Conservation (phyloP, 345 rosid genomes). For the Abelmoschus esculentus region DNA sequence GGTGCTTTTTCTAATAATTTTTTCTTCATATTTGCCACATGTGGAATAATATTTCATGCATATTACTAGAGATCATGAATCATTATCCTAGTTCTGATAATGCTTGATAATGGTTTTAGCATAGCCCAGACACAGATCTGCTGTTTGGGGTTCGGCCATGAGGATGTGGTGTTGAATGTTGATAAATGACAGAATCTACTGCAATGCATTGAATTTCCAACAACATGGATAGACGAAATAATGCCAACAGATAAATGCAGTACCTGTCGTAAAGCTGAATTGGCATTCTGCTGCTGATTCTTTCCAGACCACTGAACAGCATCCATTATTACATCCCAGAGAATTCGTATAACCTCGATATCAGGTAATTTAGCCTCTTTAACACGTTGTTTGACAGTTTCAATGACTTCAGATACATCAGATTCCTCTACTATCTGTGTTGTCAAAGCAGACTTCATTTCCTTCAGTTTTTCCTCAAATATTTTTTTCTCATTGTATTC, state of each 20-base stretch:
- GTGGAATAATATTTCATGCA: background rate
- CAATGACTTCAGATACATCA: conserved; percentile 74
- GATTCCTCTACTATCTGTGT: conserved; percentile 70
- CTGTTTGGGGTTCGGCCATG: background rate
- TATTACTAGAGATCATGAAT: background rate
- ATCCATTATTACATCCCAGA: conserved; percentile 97
- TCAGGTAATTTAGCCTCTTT: conserved; percentile 81
- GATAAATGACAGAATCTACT: background rate
- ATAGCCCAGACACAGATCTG: background rate
- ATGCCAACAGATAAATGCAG: background rate
- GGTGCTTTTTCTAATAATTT: background rate
- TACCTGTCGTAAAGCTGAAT: conserved; percentile 83
- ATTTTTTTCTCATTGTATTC: conserved; percentile 93
- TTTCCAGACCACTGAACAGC: conserved; percentile 99
- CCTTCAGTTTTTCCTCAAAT: conserved; percentile 81
- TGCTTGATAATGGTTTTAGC: background rate
- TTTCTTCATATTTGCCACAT: background rate
- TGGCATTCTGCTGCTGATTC: conserved; percentile 97
- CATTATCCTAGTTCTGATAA: background rate
- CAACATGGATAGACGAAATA: background rate
- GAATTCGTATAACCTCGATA: conserved; percentile 60
- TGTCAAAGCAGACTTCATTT: conserved; percentile 75
- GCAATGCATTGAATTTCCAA: background rate
- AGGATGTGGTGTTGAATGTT: background rate
- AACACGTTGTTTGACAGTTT: conserved; percentile 67